Conservation (phyloP, 2,329 filamentous ascomycete genomes). For the Trichophyton simii region DNA sequence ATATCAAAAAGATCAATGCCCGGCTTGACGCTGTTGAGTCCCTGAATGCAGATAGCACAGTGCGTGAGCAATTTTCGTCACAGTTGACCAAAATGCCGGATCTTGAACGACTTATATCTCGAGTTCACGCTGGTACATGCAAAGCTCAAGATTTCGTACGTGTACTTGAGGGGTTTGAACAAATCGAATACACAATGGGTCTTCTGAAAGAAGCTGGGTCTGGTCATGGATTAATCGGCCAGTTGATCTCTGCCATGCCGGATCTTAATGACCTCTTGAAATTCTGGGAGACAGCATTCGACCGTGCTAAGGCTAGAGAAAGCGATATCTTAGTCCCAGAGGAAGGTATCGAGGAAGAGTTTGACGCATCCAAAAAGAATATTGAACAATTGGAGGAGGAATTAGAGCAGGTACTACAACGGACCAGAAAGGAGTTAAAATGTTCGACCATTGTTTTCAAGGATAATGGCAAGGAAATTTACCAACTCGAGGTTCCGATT, state of each 20-base stretch:
- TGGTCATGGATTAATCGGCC: conserved; percentile 72
- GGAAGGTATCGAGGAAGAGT: conserved; percentile 78
- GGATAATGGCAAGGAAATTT: conserved; percentile 92
- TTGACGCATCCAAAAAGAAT: conserved; percentile 66
- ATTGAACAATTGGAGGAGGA: conserved; percentile 65
- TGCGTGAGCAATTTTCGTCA: conserved; percentile 77
- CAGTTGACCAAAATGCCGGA: conserved; percentile 88
- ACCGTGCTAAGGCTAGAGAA: conserved; percentile 64
- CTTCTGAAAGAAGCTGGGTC: conserved; percentile 60
- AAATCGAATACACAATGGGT: conserved; percentile 88
- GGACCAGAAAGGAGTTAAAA: conserved; percentile 60
- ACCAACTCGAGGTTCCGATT: conserved; percentile 78
- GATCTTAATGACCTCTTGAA: conserved; percentile 60
- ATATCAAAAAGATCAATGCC: conserved; percentile 79
- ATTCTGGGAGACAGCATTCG: conserved; percentile 87
- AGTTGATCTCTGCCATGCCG: conserved; percentile 75
- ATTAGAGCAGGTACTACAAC: conserved; percentile 57
- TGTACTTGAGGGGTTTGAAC: conserved; percentile 90
- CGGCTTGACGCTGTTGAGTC: conserved; percentile 88
- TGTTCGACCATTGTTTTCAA: conserved; percentile 61
- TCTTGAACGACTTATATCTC: conserved; percentile 82
- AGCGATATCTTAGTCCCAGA: conserved; percentile 75
- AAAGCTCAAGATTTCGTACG: conserved; percentile 83
- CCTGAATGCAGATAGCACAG: conserved; percentile 65
- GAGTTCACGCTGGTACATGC: conserved; percentile 85